Evolutionary conservation across 108 stramenopile genomes (phyloP).

Genomic region (Aurantiochytrium sp.): DNA sequence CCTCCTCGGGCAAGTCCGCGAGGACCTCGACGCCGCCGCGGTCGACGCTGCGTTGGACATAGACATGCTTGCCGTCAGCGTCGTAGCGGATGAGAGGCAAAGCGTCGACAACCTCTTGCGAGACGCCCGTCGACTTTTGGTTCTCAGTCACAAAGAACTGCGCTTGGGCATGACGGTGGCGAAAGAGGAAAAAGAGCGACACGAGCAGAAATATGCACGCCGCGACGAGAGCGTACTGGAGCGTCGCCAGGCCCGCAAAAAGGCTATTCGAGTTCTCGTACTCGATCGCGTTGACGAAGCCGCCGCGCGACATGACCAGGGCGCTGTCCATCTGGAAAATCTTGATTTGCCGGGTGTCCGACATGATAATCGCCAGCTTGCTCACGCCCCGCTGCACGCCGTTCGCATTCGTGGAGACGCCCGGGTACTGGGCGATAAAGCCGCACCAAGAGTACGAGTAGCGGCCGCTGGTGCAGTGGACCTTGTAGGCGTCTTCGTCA

Average conservation of each 20-base stretch:
- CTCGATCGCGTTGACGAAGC: background rate
- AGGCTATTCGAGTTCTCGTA: background rate
- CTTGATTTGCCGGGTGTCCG: background rate
- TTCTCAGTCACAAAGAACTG: background rate
- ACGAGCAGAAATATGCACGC: background rate
- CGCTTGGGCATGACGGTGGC: background rate
- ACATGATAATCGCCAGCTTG: background rate
- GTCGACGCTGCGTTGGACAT: background rate
- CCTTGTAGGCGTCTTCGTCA: no score
- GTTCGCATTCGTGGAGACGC: background rate
- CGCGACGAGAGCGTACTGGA: background rate
- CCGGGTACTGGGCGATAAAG: background rate
- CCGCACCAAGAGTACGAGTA: background rate
- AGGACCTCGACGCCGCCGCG: background rate
- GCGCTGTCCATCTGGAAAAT: background rate
- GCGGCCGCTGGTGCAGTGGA: no score
- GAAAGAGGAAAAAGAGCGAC: background rate
- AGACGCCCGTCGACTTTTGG: background rate
- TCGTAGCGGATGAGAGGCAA: background rate
- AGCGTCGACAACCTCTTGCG: background rate
- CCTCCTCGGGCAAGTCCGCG: background rate
- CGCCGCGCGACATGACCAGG: background rate
- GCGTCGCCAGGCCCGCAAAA: background rate
- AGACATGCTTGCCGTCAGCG: background rate
- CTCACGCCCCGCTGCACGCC: background rate